Base-by-base conservation (phyloP, 805 yeast species). In the Monosporozyma yasuniensis region DNA sequence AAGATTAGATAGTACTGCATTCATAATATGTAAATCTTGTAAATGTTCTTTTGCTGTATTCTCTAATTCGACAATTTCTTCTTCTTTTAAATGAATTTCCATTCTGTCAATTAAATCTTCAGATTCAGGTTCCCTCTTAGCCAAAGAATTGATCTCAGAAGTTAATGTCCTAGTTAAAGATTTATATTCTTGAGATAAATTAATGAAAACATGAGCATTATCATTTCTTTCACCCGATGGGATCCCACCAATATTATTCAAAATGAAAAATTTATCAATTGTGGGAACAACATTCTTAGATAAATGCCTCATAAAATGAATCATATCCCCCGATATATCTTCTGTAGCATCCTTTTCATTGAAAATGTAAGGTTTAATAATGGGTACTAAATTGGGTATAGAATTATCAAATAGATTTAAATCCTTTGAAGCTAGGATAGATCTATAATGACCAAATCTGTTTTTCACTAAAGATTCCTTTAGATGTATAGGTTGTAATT, bases 221-320 rank as follows among this genome's bases (percentile, higher is more conserved):
- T 81, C 80, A 51, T 80, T 77, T 51, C 98, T 74, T 61, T 88
- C 96, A 22, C 81, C 71, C 0, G 95, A 84, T 0, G 98, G 98
- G 6, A 88, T 83, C 0, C 99, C 99, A 1, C 99, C 99, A 18
- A 76, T 63, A 1, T 81, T 78, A 58, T 89, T 97, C 28, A 93
- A 71, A 54, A 83, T 80, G 7, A 91, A 78, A 27, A 91, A 68
- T 56, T 93, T 93, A 54, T 93, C 99, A 42, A 93, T 76, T 27
- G 52, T 48, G 1, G 60, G 56, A 21, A 51, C 0, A 82, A 72
- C n/a, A 73, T 63, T 25, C 69, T 68, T 16, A 51, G 55, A 42
- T 42, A 65, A 63, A 10, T 58, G 52, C 12, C 54, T 54, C 44
- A 76, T 62, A 27, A 71, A 68, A 25, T 54, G 50, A 2, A 72